Percentiles rank a stretch among this genome's conserved stretches.
phyloP scores from a whole-genome alignment of 208 protist species.

The Phytomonas sp. region DNA sequence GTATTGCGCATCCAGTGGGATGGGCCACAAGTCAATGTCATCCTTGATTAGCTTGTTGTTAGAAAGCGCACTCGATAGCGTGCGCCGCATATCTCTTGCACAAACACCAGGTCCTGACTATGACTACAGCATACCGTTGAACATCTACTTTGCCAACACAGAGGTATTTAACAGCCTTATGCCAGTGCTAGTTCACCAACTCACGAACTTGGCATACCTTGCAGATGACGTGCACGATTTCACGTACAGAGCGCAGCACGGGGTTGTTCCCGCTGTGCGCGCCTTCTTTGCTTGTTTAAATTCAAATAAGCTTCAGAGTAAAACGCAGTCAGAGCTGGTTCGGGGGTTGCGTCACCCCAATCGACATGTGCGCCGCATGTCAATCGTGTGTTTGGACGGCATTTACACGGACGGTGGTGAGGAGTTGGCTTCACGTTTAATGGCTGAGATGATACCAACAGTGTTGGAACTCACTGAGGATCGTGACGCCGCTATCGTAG shows the following conservation, averaged over 20 bases:
- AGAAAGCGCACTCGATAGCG: conserved; percentile 57
- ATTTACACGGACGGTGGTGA: conserved; percentile 87
- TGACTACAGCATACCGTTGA: conserved; percentile 63
- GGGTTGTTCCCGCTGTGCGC: conserved; percentile 66
- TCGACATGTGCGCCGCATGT: conserved; percentile 53
- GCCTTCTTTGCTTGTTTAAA: conserved; percentile 69
- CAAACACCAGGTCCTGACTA: conserved; percentile 68
- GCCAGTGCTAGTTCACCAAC: conserved; percentile 72
- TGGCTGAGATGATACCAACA: conserved; percentile 84
- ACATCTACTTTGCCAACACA: conserved; percentile 59
- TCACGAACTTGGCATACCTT: conserved; percentile 66
- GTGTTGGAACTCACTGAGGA: conserved; percentile 88
- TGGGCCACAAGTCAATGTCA: conserved; percentile 16
- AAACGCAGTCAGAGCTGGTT: conserved; percentile 76
- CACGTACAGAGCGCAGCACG: conserved; percentile 54
- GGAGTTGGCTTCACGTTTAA: conserved; percentile 78
- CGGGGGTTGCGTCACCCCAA: conserved; percentile 68
- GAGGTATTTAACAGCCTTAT: conserved; percentile 82
- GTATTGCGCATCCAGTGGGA: conserved; percentile 39
- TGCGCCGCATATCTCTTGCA: conserved; percentile 60
- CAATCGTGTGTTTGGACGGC: conserved; percentile 59
- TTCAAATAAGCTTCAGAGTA: conserved; percentile 70
- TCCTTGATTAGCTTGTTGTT: conserved; percentile 52
- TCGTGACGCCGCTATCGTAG: conserved; percentile 65
- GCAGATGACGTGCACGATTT: conserved; percentile 57